Evolutionary conservation across 257 asterid species (phyloP).

Genomic region (Forsythia viridissima): DNA sequence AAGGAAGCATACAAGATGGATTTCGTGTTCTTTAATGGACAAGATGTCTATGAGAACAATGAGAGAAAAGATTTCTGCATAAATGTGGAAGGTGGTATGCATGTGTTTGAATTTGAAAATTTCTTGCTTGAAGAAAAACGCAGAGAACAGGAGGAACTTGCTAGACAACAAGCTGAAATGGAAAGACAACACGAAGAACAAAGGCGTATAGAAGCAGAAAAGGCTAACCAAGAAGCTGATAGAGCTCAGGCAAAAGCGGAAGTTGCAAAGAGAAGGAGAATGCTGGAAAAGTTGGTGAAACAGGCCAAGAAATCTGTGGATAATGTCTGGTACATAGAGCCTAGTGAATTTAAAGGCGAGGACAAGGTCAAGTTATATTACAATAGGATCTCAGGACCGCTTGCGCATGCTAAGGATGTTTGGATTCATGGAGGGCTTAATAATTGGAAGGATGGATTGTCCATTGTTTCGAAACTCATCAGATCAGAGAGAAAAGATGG

Average conservation of each 20-base stretch:
- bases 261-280: slow-evolving; percentile 50
- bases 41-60: slow-evolving; percentile 86
- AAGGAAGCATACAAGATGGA: slow-evolving; percentile 87
- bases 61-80: slow-evolving; percentile 73
- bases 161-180: slow-evolving; percentile 71
- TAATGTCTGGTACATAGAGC: slow-evolving; percentile 71
- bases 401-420: slow-evolving; percentile 54
- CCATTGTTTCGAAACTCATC: slow-evolving; percentile 65
- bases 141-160: slow-evolving; percentile 69
- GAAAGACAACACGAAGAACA: slow-evolving; percentile 71
- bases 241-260: slow-evolving; percentile 75
- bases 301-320: slow-evolving; percentile 48
- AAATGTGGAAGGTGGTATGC: slow-evolving; percentile 75
- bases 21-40: slow-evolving; percentile 86
- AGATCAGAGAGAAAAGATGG: slow-evolving; percentile 50
- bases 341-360: slow-evolving; percentile 57
- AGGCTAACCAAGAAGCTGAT: slow-evolving; percentile 70
- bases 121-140: slow-evolving; percentile 91
- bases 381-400: slow-evolving; percentile 75
- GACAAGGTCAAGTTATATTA: slow-evolving; percentile 69
- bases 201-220: slow-evolving; percentile 77
- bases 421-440: slow-evolving; percentile 96
- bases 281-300: slow-evolving; percentile 50
- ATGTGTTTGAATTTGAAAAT: slow-evolving; percentile 69
- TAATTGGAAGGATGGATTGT: slow-evolving; percentile 80